Evolutionary conservation across 1,139 yeast species (phyloP).

Genomic region (Spathaspora sp.): DNA sequence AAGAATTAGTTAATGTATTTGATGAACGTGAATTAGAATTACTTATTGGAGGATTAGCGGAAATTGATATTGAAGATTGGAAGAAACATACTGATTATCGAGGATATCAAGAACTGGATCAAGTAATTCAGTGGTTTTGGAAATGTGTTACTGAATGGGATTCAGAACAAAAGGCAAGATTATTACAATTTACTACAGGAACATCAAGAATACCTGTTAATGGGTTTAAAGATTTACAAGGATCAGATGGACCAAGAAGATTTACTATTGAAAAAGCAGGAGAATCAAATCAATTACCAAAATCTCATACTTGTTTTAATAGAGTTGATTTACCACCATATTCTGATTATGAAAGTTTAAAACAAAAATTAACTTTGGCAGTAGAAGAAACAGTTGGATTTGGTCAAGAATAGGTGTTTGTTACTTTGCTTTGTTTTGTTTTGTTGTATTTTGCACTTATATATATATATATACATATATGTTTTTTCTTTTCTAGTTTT

Average conservation of each 20-base stretch:
- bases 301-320: conserved; percentile 94
- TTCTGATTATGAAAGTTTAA: conserved; percentile 69
- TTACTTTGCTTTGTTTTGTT: too few species aligned
- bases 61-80: conserved; percentile 98
- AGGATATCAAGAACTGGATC: conserved; percentile 95
- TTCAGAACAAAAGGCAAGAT: conserved; percentile 91
- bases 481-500: background rate
- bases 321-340: conserved; percentile 91
- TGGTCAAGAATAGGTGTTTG: conserved; percentile 93
- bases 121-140: conserved; percentile 99
- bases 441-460: background rate
- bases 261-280: conserved; percentile 98
- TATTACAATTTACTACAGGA: conserved; percentile 96
- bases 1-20: conserved; percentile 91
- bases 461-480: background rate
- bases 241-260: conserved; percentile 98
- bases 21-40: conserved; percentile 97
- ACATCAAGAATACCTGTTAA: conserved; percentile 98
- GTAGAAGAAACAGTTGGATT: conserved; percentile 94
- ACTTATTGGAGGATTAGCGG: conserved; percentile 97
- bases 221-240: conserved; percentile 97
- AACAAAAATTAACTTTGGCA: conserved; percentile 79
- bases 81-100: conserved; percentile 97
- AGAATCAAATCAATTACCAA: conserved; percentile 88
- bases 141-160: conserved; percentile 92